Percentiles rank a stretch among this genome's conserved stretches.
These are phyloP conservation scores for Amborella trichopoda DNA, from an alignment of 164 flowering plant species.

Conservation along the genomic window DNA sequence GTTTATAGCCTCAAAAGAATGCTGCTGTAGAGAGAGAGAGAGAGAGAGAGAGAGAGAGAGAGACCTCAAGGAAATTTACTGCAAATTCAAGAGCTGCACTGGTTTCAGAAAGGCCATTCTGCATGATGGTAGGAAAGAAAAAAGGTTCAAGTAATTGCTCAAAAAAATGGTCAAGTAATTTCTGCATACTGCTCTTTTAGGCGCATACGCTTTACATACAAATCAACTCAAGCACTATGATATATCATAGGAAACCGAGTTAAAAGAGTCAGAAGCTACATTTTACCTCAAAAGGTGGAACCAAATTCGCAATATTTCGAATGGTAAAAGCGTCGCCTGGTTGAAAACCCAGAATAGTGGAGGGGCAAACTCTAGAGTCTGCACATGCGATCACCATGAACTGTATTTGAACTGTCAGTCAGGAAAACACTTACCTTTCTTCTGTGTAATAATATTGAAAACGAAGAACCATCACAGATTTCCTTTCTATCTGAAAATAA, in stretches of 20 bases:
- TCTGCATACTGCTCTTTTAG: not conserved
- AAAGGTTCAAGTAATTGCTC: not conserved
- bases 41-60: constrained; percentile 1
- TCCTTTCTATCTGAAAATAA: constrained; percentile 6
- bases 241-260: not conserved
- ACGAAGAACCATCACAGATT: not conserved
- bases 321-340: constrained; percentile 90
- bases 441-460: not conserved
- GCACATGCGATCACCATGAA: constrained; percentile 97
- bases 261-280: constrained; percentile 8
- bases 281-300: constrained; percentile 67
- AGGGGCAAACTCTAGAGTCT: constrained; percentile 97
- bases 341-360: constrained; percentile 74
- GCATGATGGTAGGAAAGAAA: constrained; percentile 13
- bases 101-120: constrained; percentile 86
- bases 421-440: not conserved
- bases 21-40: not conserved
- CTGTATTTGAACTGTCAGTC: constrained; percentile 40
- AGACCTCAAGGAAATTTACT: constrained; percentile 74
- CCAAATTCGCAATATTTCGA: constrained; percentile 84
- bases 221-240: too few relatives aligned
- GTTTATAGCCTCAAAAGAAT: not conserved
- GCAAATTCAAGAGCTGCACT: constrained; percentile 95
- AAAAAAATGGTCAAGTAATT: not conserved
- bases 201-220: not conserved